phyloP scores from a whole-genome alignment of 164 flowering plant species.

The Nymphaea colorata region DNA sequence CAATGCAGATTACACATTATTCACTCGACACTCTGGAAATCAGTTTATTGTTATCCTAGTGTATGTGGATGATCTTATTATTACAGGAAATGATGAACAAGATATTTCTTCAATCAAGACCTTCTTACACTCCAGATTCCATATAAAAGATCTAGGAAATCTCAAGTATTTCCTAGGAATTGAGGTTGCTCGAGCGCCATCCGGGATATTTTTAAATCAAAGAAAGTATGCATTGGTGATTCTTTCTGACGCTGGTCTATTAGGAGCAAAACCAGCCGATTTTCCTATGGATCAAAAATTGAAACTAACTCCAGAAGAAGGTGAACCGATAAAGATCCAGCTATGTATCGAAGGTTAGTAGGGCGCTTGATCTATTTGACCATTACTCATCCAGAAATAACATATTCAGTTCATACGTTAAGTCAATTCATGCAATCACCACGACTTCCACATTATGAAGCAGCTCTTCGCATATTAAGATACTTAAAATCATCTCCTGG shows the following conservation, averaged over 20 bases:
- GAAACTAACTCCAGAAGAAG: neutral
- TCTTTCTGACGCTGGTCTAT: neutral
- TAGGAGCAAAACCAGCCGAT: neutral
- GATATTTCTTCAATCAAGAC: neutral
- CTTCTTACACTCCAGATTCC: neutral
- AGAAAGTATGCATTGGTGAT: neutral
- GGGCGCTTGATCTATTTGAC: constrained; percentile 1
- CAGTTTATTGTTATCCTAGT: neutral
- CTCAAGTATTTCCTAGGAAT: constrained; percentile 1
- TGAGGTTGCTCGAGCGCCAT: neutral
- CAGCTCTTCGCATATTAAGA: constrained; percentile 3
- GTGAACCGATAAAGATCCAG: neutral
- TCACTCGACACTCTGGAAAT: neutral
- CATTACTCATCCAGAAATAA: neutral
- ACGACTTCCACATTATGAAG: neutral
- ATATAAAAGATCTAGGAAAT: neutral
- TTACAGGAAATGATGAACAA: neutral
- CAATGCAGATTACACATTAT: too few relatives aligned
- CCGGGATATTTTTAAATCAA: neutral
- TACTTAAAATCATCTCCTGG: neutral
- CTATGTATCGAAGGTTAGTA: neutral
- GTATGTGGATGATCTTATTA: neutral
- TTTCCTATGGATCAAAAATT: constrained; percentile 3
- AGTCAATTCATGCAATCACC: constrained; percentile 1
- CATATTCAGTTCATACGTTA: neutral